Conservation (phyloP, 2,329 filamentous ascomycete genomes). For the Diaporthe caulivora region DNA sequence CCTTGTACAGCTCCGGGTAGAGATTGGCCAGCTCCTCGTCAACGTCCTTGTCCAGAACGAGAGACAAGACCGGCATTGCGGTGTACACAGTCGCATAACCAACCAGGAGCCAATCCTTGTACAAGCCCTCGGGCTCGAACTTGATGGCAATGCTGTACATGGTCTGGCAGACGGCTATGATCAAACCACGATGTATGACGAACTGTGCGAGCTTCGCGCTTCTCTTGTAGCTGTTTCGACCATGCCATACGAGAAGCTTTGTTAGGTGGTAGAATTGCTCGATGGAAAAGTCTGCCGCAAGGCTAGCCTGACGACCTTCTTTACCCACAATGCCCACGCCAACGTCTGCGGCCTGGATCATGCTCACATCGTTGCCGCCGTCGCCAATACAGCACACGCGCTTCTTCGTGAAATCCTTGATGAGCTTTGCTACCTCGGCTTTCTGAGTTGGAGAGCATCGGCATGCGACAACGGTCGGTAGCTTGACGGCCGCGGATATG, state of each 20-base stretch:
- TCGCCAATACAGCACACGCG: slow-evolving; percentile 98
- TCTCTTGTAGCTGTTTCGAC: slow-evolving; percentile 96
- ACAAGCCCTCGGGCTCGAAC: slow-evolving; percentile 94
- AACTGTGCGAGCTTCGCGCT: slow-evolving; percentile 97
- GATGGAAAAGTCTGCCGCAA: slow-evolving; percentile 97
- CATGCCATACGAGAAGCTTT: slow-evolving; percentile 98
- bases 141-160: slow-evolving; percentile 95
- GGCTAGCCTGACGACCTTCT: slow-evolving; percentile 92
- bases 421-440: slow-evolving; percentile 90
- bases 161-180: slow-evolving; percentile 95
- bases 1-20: slow-evolving; percentile 97
- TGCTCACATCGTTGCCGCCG: slow-evolving; percentile 97
- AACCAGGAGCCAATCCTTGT: slow-evolving; percentile 96
- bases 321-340: slow-evolving; percentile 98
- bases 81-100: slow-evolving; percentile 98
- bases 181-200: slow-evolving; percentile 95
- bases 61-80: slow-evolving; percentile 89
- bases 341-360: slow-evolving; percentile 99
- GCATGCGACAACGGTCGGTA: slow-evolving; percentile 95
- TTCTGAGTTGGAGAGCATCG: slow-evolving; percentile 98
- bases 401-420: slow-evolving; percentile 92
- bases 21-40: slow-evolving; percentile 93
- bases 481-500: slow-evolving; percentile 85
- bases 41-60: slow-evolving; percentile 95
- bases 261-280: slow-evolving; percentile 95